phyloP scores from a whole-genome alignment of 116 monocot genomes.

The Posidonia oceanica region DNA sequence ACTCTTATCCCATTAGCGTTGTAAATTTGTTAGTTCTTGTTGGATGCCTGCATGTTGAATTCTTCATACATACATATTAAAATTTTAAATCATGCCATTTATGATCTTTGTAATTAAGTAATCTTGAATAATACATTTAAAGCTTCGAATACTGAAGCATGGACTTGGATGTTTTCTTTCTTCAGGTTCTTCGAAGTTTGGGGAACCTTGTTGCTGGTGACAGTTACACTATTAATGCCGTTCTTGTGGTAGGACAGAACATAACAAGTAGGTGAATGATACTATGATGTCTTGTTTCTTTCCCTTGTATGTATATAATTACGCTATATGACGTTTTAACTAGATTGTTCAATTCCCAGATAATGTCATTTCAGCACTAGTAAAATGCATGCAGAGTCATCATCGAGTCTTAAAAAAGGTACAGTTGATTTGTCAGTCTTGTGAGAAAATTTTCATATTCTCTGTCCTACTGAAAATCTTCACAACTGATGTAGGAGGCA shows the following conservation, averaged over 20 bases:
- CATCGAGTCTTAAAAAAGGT: conserved; percentile 88
- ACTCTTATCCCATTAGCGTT: too few species aligned
- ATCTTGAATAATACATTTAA: too few species aligned
- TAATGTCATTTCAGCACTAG: conserved; percentile 46
- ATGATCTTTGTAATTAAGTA: too few species aligned
- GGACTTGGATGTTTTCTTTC: not conserved
- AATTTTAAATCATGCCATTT: not conserved
- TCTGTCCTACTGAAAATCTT: not conserved
- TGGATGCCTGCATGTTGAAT: not conserved
- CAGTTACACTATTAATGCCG: conserved; percentile 32
- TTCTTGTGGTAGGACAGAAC: conserved; percentile 51
- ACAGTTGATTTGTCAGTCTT: not conserved
- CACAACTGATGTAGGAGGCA: conserved; percentile 50
- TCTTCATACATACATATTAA: not conserved
- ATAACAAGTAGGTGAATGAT: conserved; percentile 31
- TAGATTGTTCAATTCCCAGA: conserved; percentile 34
- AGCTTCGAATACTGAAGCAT: too few species aligned
- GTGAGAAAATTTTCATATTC: not conserved
- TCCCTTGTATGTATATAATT: not conserved
- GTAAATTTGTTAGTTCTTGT: not conserved
- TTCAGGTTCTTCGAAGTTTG: conserved; percentile 83
- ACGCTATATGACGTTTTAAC: not conserved
- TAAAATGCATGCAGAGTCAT: conserved; percentile 76
- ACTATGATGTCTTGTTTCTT: not conserved
- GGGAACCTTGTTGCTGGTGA: conserved; percentile 86